Conservation (phyloP, 176 grass and related monocot species). For the Musa itinerans region DNA sequence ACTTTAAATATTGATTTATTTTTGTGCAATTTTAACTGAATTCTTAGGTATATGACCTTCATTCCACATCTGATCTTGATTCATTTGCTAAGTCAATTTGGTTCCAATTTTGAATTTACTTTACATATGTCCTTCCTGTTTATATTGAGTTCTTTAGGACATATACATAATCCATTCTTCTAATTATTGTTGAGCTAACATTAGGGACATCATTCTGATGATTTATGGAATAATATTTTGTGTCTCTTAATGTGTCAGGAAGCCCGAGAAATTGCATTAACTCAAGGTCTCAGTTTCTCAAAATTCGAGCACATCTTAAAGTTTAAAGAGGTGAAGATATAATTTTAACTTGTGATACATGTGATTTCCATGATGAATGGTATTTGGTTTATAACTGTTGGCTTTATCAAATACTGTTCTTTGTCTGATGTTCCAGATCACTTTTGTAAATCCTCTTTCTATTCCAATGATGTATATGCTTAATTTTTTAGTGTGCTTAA, state of each 20-base stretch:
- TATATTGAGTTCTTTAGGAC: neutral
- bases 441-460: too few relatives aligned
- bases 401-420: neutral
- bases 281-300: constrained; percentile 48
- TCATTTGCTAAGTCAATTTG: too few relatives aligned
- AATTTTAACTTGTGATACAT: neutral
- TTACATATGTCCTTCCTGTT: neutral
- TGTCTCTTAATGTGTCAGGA: constrained; percentile 44
- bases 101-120: too few relatives aligned
- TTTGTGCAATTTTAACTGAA: too few relatives aligned
- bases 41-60: too few relatives aligned
- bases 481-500: too few relatives aligned
- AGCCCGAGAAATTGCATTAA: constrained; percentile 82
- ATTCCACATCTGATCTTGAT: too few relatives aligned
- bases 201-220: neutral
- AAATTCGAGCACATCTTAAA: constrained; percentile 67
- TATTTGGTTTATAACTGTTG: neutral
- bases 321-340: constrained; percentile 71
- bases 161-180: neutral
- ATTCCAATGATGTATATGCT: too few relatives aligned
- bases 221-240: neutral
- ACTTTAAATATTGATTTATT: too few relatives aligned
- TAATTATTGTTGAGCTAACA: neutral
- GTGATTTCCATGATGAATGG: neutral
- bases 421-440: neutral